phyloP scores from a whole-genome alignment of 805 yeast species.

The Candida ponderosae region DNA sequence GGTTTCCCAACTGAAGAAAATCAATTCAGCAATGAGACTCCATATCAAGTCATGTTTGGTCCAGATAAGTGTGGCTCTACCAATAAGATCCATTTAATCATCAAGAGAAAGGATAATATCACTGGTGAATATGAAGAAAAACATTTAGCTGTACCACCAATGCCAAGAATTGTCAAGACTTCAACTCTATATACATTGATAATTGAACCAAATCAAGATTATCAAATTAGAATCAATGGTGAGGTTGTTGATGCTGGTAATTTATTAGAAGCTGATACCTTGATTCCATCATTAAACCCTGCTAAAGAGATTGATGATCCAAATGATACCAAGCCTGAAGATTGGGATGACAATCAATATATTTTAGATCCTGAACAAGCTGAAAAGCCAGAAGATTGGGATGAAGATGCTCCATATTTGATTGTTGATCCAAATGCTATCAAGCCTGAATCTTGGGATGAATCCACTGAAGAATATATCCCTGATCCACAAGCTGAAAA shows the following conservation, averaged over 20 bases:
- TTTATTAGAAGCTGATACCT: conserved; percentile 43
- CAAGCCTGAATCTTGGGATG: conserved; percentile 81
- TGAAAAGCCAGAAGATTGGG: conserved; percentile 79
- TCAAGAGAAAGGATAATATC: conserved; percentile 48
- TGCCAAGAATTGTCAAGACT: conserved; percentile 41
- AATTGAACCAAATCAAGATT: conserved; percentile 54
- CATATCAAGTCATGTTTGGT: conserved; percentile 87
- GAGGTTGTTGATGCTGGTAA: conserved; percentile 64
- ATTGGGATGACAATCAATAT: conserved; percentile 68
- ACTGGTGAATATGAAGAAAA: conserved; percentile 60
- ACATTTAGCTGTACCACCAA: conserved; percentile 58
- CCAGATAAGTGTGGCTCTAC: conserved; percentile 85
- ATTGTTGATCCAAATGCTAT: conserved; percentile 61
- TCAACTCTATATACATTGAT: conserved; percentile 72
- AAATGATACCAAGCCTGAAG: conserved; percentile 57
- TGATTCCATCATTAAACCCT: conserved; percentile 63
- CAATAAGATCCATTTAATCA: conserved; percentile 73
- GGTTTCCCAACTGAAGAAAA: conserved; percentile 27
- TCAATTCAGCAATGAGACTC: conserved; percentile 56
- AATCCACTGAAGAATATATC: conserved; percentile 46
- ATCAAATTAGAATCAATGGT: conserved; percentile 81
- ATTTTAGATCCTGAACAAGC: conserved; percentile 64
- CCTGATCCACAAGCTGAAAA: conserved; percentile 58
- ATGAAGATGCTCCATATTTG: conserved; percentile 53
- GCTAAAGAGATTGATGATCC: conserved; percentile 55